Percentiles rank a stretch among this genome's conserved stretches.
Conservation (phyloP, 441 rosid genomes). For the Cnidoscolus chayamansa region DNA sequence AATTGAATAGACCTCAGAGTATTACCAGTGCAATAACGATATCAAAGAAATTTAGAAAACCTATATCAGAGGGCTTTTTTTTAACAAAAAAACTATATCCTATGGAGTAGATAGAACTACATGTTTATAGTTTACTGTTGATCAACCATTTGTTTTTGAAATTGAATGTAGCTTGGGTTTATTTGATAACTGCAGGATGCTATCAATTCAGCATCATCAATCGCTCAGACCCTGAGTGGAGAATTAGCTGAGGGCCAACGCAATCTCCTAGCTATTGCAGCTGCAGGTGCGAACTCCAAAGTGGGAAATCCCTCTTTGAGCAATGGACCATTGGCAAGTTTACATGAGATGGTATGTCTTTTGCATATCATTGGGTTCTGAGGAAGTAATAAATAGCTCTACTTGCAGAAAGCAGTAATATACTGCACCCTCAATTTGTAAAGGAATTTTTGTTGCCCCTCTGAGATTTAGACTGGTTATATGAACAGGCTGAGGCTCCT, state of each 20-base stretch:
- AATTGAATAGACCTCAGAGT: neutral
- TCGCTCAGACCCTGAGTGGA: constrained; percentile 57
- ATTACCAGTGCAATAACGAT: neutral
- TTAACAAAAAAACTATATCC: neutral
- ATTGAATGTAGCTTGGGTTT: constrained; percentile 10
- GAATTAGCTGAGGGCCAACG: constrained; percentile 67
- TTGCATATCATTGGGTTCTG: neutral
- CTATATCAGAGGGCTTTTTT: neutral
- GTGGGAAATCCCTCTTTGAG: constrained; percentile 44
- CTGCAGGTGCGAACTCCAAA: constrained; percentile 49
- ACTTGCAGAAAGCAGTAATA: neutral
- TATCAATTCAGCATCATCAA: constrained; percentile 58
- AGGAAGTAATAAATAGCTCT: neutral
- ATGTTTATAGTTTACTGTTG: neutral
- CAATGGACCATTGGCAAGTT: constrained; percentile 55
- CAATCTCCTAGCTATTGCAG: constrained; percentile 59
- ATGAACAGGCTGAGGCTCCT: constrained; percentile 45
- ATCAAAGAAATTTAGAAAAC: neutral
- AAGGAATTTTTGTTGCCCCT: neutral
- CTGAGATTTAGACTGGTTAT: constrained; percentile 10
- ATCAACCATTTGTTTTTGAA: neutral
- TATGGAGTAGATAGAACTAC: neutral
- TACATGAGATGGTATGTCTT: constrained; percentile 51
- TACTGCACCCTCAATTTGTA: neutral
- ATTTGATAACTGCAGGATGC: constrained; percentile 50